These are phyloP conservation scores for Rhizomucor pusillus DNA, from an alignment of 371 early-diverging fungal species.

Conservation along the genomic window DNA sequence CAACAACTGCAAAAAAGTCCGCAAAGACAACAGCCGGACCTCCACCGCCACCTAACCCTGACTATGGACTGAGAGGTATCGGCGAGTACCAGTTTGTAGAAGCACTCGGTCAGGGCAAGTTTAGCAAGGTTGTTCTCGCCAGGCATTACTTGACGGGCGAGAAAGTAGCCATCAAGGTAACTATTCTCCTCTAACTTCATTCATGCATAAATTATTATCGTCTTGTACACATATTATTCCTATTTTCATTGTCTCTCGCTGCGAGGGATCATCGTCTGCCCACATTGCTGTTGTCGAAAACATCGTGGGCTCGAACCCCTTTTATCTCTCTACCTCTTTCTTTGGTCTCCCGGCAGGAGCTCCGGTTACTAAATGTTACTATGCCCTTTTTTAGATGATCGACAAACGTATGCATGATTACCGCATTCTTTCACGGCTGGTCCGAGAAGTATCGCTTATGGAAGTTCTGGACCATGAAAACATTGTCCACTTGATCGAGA, in stretches of 20 bases:
- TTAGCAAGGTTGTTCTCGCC: slow-evolving; percentile 85
- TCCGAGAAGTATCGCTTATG: slow-evolving; percentile 88
- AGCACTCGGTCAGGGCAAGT: slow-evolving; percentile 91
- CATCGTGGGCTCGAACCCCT: background rate
- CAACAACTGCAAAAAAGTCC: too few relatives aligned
- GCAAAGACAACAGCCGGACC: too few relatives aligned
- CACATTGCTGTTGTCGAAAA: background rate
- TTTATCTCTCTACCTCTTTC: slow-evolving; percentile 1
- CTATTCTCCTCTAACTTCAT: too few relatives aligned
- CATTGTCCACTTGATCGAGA: slow-evolving; percentile 88
- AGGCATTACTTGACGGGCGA: slow-evolving; percentile 71
- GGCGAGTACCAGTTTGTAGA: too few relatives aligned
- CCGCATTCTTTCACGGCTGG: slow-evolving; percentile 72
- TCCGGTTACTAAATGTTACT: too few relatives aligned
- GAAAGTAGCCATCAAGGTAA: slow-evolving; percentile 60
- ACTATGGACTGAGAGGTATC: too few relatives aligned
- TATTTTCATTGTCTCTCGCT: too few relatives aligned
- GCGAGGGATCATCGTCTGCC: too few relatives aligned
- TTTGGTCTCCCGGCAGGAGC: too few relatives aligned
- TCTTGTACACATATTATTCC: too few relatives aligned
- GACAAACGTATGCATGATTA: slow-evolving; percentile 81
- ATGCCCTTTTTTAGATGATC: slow-evolving; percentile 70
- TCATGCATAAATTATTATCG: background rate
- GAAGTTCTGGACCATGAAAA: slow-evolving; percentile 81
- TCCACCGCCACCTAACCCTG: too few relatives aligned